Evolutionary conservation across 2,329 filamentous ascomycete genomes (phyloP), one percentile per base, ranked within the genome.

Genomic region (Fusarium tricinctum): DNA sequence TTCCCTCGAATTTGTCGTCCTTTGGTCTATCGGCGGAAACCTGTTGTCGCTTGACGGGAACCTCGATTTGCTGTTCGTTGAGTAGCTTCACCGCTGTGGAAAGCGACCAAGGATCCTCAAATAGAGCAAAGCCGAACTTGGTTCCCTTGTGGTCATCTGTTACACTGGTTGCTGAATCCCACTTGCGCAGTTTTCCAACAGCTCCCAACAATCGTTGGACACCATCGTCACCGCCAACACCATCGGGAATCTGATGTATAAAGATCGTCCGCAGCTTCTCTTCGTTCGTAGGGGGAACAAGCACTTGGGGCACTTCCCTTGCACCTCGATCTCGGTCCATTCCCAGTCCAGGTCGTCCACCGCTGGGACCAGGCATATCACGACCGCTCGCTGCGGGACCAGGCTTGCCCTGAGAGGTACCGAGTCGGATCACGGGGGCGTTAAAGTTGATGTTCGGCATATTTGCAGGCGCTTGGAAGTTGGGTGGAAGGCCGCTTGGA

Each of bases 381-480:
- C 80, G 82, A 19, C 84, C 81, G 22, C 78, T 73, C 26, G 73
- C 69, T 13, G 77, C 72, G 8, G 82, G 77, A 13, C 80, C 77
- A 26, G 89, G 83, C 75, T 93, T 93, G n/a, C 86, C 80, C 6
- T 89, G 88, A 5, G 90, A 87, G 14, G 94, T 95, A 42, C 95
- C 96, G 45, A 99, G 87, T 56, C 96, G 92, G 76, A 99, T 98
- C 63, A 98, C 94, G 58, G 95, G 94, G 35, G 96, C 96, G 75
- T 92, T 97, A 84, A 98, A 97, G 83, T 99, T 97, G 84, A 99
- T 97, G 78, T 97, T 97, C 51, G 95, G 94, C 86, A 97, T 92
- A 77, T 96, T 97, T 50, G 92, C 85, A 12, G 95, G 94, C 48
- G 93, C 89, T 83, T 97, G 92, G 81, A 97, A 97, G 79, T 89